A percentile compares a stretch with the other conserved stretches of the same genome.
Evolutionary conservation across 208 protist species (phyloP).

Genomic region (Wallacemonas sp.): DNA sequence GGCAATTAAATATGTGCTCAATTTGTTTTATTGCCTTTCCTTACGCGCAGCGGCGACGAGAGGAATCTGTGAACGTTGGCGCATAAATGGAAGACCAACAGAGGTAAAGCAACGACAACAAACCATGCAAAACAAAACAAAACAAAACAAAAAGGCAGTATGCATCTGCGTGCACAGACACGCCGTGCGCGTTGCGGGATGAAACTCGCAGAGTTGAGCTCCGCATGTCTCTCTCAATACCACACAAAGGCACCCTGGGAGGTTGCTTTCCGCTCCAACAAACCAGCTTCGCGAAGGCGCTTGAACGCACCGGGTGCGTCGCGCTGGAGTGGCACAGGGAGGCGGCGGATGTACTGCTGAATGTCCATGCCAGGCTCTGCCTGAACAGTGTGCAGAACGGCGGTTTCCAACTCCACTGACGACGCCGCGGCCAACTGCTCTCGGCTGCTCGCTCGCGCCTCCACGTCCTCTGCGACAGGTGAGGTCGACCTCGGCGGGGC

Average conservation of each 20-base stretch:
- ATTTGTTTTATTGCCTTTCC: too few species aligned
- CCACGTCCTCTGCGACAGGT: not conserved
- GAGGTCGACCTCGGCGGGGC: constrained; percentile 15
- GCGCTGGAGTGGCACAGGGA: constrained; percentile 40
- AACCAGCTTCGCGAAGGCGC: constrained; percentile 59
- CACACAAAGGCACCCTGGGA: constrained; percentile 74
- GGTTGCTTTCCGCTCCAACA: constrained; percentile 59
- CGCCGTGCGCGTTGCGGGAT: too few species aligned
- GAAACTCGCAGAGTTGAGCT: too few species aligned
- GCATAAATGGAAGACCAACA: too few species aligned
- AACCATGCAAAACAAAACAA: too few species aligned
- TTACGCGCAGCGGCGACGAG: too few species aligned
- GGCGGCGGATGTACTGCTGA: constrained; percentile 66
- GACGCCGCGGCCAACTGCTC: constrained; percentile 1
- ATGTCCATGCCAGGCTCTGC: constrained; percentile 58
- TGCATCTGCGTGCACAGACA: too few species aligned
- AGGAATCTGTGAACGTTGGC: too few species aligned
- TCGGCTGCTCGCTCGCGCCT: constrained; percentile 10
- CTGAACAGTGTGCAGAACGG: constrained; percentile 55
- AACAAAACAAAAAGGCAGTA: too few species aligned
- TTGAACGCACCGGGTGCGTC: constrained; percentile 67
- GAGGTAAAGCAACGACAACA: too few species aligned
- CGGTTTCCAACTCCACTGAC: constrained; percentile 39
- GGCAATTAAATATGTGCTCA: too few species aligned
- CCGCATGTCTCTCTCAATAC: constrained; percentile 28